Evolutionary conservation across 306 rosid genomes (phyloP), one percentile per base, ranked within the genome.

Genomic region (Delonix regia): DNA sequence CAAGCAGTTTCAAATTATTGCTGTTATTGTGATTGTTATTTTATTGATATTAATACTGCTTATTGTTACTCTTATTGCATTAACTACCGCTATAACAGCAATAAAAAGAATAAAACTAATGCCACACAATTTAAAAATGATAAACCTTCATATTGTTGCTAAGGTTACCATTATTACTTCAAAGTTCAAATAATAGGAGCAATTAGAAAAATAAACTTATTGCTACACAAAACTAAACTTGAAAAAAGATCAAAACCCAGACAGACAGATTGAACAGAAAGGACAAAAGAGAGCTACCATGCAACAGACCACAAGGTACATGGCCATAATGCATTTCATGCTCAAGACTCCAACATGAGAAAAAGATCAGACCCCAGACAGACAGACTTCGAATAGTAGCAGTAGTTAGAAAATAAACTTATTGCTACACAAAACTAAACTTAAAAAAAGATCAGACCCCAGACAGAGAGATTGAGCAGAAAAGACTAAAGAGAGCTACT

Each of bases 241-340:
- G 42, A 75, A 68, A 24, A 30, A 52, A 21, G 33, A 76, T 28
- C 22, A 27, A 34, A 83, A 19, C 56, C 15, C 7, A 55, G 14
- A 52, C 38, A 53, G 66, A 72, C 9, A 14, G 10, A 39, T 1
- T 10, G 8, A 27, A 76, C 15, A 36, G 16, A 15, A 44, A 5
- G 19, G 53, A 47, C 53, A 3, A 69, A 71, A 11, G n/a, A 49
- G 1, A 69, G 48, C 73, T 24, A 41, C 71, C 76, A n/a, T 64
- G 73, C 60, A 75, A 47, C 76, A 61, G 65, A 79, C 71, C 74
- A 49, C 84, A 53, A 71, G 75, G 77, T 74, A 80, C 85, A 75
- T 27, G 59, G 36, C 51, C 49, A 79, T 74, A 82, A 48, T 18
- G 76, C 47, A 74, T 79, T 83, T 83, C 82, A 83, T 77, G 70